phyloP scores from a whole-genome alignment of 148 eudicot genomes.

The Fagopyrum tataricum region DNA sequence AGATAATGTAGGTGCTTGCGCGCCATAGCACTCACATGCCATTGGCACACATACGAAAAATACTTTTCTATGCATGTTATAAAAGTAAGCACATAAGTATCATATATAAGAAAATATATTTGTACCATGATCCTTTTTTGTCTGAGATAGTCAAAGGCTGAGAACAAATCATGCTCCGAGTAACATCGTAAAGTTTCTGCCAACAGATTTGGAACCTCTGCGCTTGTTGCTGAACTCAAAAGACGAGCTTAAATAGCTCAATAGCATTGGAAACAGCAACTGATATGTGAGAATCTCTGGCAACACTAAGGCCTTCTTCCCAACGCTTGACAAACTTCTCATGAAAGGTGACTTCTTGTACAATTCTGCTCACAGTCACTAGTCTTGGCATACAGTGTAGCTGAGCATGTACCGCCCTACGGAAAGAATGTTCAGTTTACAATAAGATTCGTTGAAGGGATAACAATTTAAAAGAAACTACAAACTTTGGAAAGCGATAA shows the following conservation, averaged over 20 bases:
- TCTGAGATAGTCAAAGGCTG: constrained; percentile 86
- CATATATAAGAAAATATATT: constrained; percentile 3
- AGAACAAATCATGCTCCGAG: constrained; percentile 90
- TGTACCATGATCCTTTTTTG: constrained; percentile 82
- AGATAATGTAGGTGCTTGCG: neutral
- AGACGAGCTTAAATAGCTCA: constrained; percentile 91
- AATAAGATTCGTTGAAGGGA: neutral
- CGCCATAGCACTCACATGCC: neutral
- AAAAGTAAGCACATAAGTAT: neutral
- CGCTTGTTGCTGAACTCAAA: constrained; percentile 62
- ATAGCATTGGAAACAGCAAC: constrained; percentile 81
- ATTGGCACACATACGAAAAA: neutral
- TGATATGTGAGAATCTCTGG: constrained; percentile 42
- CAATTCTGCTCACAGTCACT: constrained; percentile 29
- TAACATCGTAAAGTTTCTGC: constrained; percentile 81
- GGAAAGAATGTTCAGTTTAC: constrained; percentile 12
- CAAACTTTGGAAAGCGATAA: constrained; percentile 6
- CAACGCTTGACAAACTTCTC: constrained; percentile 56
- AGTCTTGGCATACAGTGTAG: too few relatives aligned
- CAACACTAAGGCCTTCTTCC: constrained; percentile 33
- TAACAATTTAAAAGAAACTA: constrained; percentile 2
- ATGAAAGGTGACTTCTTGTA: constrained; percentile 41
- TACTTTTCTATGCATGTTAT: neutral
- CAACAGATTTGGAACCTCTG: constrained; percentile 66
- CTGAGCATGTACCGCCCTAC: constrained; percentile 32